Base-by-base conservation (phyloP, 352 stramenopile genomes). In the Globisporangium sylvaticum region DNA sequence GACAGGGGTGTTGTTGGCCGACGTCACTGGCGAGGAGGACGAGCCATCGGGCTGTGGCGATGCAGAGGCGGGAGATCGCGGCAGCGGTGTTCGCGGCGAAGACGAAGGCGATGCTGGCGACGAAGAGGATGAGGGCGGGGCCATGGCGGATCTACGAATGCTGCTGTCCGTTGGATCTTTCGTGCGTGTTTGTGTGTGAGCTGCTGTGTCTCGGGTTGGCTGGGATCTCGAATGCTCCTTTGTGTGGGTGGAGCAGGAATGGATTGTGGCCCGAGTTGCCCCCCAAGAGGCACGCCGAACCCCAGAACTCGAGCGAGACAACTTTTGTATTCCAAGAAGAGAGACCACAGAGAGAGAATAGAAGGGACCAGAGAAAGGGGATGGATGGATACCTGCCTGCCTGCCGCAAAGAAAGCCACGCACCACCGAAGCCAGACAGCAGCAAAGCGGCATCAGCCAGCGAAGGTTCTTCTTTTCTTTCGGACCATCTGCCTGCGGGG, bases 121-220 rank as follows among this genome's bases (percentile, higher is more conserved):
- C 31, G 60, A 37, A 8, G 48, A 50, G 10, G 20, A 44, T 8
- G 60, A 24, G 20, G 61, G 31, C 6, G 61, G 48, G 24, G 32
- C 31, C 61, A 66, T 66, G 29, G 61, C 25, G 46, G 44, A 65
- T 46, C 31, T 60, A 34, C 27, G 55, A 60, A 60, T 60, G 55
- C 24, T 66, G 46, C n/a, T 52, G 34, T 24, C 29, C 31, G 61
- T 46, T 57, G 48, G 61, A 66, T 66, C 32, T 50, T 44, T 66
- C 53, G 61, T 59, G 61, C 27, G 42, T 48, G 32, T 34, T n/a
- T 25, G 55, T 32, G 14, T 59, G 25, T 10, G 31, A 42, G 34
- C 34, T 42, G 53, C 4, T 48, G 39, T 48, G 39, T n/a, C 39
- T 48, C 39, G 15, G 39, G 15, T 48, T 48, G 39, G 15, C 22